Evolutionary conservation across 2,329 filamentous ascomycete species (phyloP), one percentile per base, ranked within the genome.

Genomic region (Colletotrichum musicola): DNA sequence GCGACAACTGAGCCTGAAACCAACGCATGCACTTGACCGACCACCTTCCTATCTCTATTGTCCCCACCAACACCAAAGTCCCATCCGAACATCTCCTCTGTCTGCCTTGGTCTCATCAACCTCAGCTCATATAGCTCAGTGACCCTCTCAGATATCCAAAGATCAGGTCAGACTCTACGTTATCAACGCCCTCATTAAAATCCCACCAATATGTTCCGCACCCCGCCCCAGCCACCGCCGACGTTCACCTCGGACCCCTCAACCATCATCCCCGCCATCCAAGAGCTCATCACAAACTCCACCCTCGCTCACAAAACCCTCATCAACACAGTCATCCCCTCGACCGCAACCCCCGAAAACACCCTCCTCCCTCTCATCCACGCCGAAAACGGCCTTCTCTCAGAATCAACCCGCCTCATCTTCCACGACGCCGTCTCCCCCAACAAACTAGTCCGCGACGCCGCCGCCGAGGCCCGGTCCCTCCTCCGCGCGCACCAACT

Each of bases 391-490:
- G 4, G 47, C 1, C 18, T 65, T 3, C 38, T 16, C 14, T 30
- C 14, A 0, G 13, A 25, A 14, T 51, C 56, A 1, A 49, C 16
- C 1, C 18, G 56, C n/a, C 4, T 68, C 16, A 4, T 54, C 20
- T 70, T 70, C 47, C 49, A 68, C 49, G 20, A 20, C 1, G 35
- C 51, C 18, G 68, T 68, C 7, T 68, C 68, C 12, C 46, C 63
- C 5, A 25, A 57, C 35, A 10, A 22, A 14, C 40, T 27, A 1
- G 7, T 59, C 14, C 68, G 64, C n/a, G 46, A 62, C 5, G 42
- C 68, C 40, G 49, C 62, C 16, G 14, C 30, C 14, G 13, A 46
- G n/a, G 51, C 64, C 1, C 58, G 54, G 14, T 40, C 14, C 14
- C 10, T 50, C 7, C 20, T 70, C 16, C 51, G 47, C 18, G 57